A percentile compares a stretch with the other conserved stretches of the same genome.
Conservation (phyloP, 2,329 filamentous ascomycete genomes). For the Microsporum canis region DNA sequence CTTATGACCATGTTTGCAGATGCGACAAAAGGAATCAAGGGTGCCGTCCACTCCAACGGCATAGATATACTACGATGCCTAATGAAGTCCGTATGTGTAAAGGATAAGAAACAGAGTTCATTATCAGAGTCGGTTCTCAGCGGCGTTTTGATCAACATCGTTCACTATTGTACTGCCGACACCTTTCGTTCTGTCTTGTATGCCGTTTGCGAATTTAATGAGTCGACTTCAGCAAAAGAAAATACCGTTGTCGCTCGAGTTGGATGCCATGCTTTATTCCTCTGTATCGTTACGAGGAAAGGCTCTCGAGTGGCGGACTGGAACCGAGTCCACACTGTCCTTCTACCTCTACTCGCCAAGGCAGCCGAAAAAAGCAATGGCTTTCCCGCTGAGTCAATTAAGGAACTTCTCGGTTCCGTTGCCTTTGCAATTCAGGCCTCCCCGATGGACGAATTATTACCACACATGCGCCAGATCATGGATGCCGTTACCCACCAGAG, state of each 20-base stretch:
- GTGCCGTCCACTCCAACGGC: constrained; percentile 48
- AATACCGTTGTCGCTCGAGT: constrained; percentile 28
- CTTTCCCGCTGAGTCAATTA: constrained; percentile 20
- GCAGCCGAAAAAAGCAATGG: constrained; percentile 18
- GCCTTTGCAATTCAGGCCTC: constrained; percentile 63
- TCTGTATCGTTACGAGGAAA: constrained; percentile 68
- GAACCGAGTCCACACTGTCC: constrained; percentile 49
- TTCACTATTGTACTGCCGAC: constrained; percentile 67
- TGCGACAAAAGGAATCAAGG: constrained; percentile 54
- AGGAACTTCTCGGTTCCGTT: constrained; percentile 35
- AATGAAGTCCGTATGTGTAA: constrained; percentile 25
- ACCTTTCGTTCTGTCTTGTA: constrained; percentile 60
- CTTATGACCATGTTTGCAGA: constrained; percentile 89
- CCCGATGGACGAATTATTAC: constrained; percentile 66
- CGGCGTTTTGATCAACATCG: constrained; percentile 66
- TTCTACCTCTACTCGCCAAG: constrained; percentile 43
- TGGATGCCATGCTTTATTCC: constrained; percentile 36
- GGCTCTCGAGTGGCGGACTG: constrained; percentile 65
- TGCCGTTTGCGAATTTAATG: constrained; percentile 45
- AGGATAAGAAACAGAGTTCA: constrained; percentile 21
- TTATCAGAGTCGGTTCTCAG: constrained; percentile 51
- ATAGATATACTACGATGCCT: constrained; percentile 43
- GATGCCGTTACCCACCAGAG: constrained; percentile 53
- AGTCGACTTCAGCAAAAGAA: constrained; percentile 24
- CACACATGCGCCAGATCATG: constrained; percentile 54